These are phyloP conservation scores for Leccinum broughii DNA, from an alignment of 768 basidiomycete species.

Conservation along the genomic window DNA sequence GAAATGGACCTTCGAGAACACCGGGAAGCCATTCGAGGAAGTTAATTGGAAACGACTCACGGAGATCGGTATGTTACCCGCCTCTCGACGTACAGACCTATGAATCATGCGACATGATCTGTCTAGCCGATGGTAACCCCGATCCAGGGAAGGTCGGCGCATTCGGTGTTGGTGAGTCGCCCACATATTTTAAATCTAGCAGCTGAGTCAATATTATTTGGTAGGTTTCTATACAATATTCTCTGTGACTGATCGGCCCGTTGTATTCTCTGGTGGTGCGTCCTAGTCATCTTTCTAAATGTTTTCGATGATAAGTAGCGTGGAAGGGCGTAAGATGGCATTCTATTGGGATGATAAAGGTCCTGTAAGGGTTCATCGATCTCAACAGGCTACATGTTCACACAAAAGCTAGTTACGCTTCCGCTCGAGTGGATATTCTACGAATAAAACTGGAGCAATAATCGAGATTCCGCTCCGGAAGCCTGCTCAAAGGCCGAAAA, in stretches of 20 bases:
- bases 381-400: conserved; percentile 27
- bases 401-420: conserved; percentile 59
- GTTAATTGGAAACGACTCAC: conserved; percentile 89
- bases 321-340: conserved; percentile 78
- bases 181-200: not conserved
- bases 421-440: conserved; percentile 55
- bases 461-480: conserved; percentile 86
- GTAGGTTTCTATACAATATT: conserved; percentile 74
- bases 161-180: conserved; percentile 68
- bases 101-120: not conserved
- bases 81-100: not conserved
- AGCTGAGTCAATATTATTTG: conserved; percentile 22
- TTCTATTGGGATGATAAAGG: conserved; percentile 83
- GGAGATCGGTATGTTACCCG: conserved; percentile 67
- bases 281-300: conserved; percentile 17
- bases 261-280: conserved; percentile 70
- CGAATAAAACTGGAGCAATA: conserved; percentile 59
- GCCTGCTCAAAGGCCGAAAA: conserved; percentile 67
- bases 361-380: conserved; percentile 52
- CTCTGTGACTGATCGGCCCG: conserved; percentile 76
- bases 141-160: conserved; percentile 95
- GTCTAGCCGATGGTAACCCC: conserved; percentile 83
- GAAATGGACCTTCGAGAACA: not conserved
- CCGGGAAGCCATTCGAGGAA: conserved; percentile 76
- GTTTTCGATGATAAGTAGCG: not conserved